phyloP scores from a whole-genome alignment of 805 yeast genomes.

The Candida lessepsii region DNA sequence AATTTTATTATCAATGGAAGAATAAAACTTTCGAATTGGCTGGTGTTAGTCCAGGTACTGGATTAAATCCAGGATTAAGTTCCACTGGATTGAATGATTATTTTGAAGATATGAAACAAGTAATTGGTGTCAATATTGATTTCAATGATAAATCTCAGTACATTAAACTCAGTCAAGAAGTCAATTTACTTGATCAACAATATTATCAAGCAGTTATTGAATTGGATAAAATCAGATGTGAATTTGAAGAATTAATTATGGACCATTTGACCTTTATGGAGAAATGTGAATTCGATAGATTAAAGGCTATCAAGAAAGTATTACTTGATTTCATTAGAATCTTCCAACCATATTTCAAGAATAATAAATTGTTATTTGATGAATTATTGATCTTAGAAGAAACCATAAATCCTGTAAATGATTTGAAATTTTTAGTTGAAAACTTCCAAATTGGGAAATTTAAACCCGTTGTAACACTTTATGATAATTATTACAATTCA shows the following conservation, averaged over 20 bases:
- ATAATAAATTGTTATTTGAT: slow-evolving; percentile 58
- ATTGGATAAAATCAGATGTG: slow-evolving; percentile 67
- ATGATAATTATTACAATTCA: slow-evolving; percentile 77
- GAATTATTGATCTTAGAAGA: slow-evolving; percentile 65
- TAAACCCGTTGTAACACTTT: slow-evolving; percentile 66
- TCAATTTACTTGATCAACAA: slow-evolving; percentile 50
- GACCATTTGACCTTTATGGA: slow-evolving; percentile 78
- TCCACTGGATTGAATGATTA: slow-evolving; percentile 24
- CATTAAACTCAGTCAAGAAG: slow-evolving; percentile 54
- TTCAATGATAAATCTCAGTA: slow-evolving; percentile 51
- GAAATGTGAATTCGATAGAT: slow-evolving; percentile 75
- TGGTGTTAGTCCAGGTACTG: slow-evolving; percentile 12
- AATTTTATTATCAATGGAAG: slow-evolving; percentile 79
- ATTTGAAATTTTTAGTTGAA: slow-evolving; percentile 63
- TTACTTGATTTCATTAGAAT: slow-evolving; percentile 70
- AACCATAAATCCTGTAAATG: slow-evolving; percentile 66
- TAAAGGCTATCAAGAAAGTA: slow-evolving; percentile 72
- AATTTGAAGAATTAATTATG: slow-evolving; percentile 67
- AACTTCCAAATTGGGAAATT: slow-evolving; percentile 73
- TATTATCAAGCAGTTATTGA: slow-evolving; percentile 50
- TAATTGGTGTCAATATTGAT: slow-evolving; percentile 44
- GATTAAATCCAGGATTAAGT: slow-evolving; percentile 9
- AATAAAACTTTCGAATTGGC: slow-evolving; percentile 58
- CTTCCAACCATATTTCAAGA: slow-evolving; percentile 57
- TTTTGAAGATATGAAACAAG: slow-evolving; percentile 45